phyloP scores from a whole-genome alignment of 1,284 basidiomycete genomes.

The Rhodotorula sp. region DNA sequence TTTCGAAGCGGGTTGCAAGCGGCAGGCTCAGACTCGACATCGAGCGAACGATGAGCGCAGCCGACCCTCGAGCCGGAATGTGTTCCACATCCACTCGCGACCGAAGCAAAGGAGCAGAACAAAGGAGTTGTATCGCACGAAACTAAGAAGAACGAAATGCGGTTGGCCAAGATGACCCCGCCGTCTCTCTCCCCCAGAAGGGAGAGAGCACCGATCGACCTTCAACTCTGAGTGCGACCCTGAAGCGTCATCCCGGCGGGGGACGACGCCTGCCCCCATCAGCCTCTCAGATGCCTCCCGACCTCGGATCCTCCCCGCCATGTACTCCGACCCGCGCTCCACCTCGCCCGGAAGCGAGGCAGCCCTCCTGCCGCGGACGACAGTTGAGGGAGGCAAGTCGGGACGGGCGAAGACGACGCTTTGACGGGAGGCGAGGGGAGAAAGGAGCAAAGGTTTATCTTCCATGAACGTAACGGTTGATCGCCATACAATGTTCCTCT shows the following conservation, averaged over 20 bases:
- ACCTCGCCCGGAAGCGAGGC: neutral
- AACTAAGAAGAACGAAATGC: slow-evolving; percentile 9
- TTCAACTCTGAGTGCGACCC: slow-evolving; percentile 9
- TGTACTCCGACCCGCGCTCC: neutral
- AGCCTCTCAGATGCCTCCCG: neutral
- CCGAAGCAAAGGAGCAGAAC: neutral
- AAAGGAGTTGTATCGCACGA: neutral
- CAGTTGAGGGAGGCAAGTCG: neutral
- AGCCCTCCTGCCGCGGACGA: no score
- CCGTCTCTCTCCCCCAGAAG: neutral
- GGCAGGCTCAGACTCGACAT: no score
- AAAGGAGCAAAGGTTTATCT: slow-evolving; percentile 10
- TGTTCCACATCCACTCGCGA: no score
- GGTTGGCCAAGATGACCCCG: slow-evolving; percentile 10
- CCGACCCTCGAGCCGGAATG: no score
- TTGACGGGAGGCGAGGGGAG: neutral
- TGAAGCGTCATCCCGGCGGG: slow-evolving; percentile 8
- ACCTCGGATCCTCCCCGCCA: no score
- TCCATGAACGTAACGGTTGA: slow-evolving; percentile 32
- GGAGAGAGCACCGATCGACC: neutral
- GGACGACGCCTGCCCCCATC: slow-evolving; percentile 1
- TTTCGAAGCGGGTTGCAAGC: no score
- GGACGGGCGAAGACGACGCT: neutral
- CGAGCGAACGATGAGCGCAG: no score
- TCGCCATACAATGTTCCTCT: slow-evolving; percentile 15